Base-by-base conservation (phyloP, 257 asterid species). In the Solanum dulcamara region DNA sequence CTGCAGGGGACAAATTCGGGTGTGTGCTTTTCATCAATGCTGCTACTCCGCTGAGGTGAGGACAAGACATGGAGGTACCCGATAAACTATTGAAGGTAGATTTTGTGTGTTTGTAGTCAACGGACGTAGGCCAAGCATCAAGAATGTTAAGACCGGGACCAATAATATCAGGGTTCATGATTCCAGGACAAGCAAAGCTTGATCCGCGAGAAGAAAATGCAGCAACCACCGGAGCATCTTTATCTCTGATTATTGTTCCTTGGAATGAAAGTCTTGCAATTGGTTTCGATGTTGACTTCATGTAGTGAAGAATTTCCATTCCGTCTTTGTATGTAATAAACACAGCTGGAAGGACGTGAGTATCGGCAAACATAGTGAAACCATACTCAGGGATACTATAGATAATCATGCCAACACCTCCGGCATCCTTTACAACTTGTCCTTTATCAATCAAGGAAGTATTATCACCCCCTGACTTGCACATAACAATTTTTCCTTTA, bases 1-100 rank as follows among this genome's bases (percentile, higher is more conserved):
- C 91, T 12, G 93, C 92, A 0, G 91, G 89, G 30, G 80, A 70
- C 80, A 50, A 70, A 35, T 50, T 37, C 0, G 51, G 80, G 50
- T 70, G 80, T 2, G 50, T 22, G 38, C 62, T 77, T 77, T 77
- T 77, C 35, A 77, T 17, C 62, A 77, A 46, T 77, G 83, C 83
- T 26, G 83, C 62, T 4, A 77, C 26, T 46, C 83, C 71, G 6
- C 70, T 81, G 72, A 81, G 72, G n/a, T 62, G 83, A 8, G 83
- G 83, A 46, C 62, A 77, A 4, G 83, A 77, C 83, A 77, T 77
- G 2, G 83, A 77, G 4, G 83, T 77, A 2, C 83, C 62, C 0
- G 42, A 77, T 2, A 77, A 4, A 15, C 46, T 77, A 2, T 77
- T 77, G 82, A 77, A 77, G 60, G 80, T 37, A 10, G 80, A 35